Base-by-base conservation (phyloP, 768 basidiomycete species). In the Panaeolus cyanescens region DNA sequence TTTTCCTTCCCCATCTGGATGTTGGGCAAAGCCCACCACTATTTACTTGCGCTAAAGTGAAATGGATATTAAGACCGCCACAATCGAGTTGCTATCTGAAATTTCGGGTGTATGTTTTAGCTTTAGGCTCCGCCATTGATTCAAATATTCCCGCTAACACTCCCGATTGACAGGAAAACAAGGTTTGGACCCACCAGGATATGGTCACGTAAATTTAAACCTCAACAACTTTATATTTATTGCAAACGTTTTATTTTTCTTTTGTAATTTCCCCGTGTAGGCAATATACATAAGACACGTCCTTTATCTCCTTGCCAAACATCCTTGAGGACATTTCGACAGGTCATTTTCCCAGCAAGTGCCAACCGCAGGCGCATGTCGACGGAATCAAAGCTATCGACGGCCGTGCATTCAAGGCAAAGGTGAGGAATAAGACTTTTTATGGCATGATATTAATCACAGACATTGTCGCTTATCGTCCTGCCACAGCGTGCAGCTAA, bases 1-100 rank as follows among this genome's bases (percentile, higher is more conserved):
- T 95, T 96, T 72, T 87, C 93, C 25, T 97, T 96, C 75, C 90
- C 92, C 0, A 93, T 96, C 53, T 96, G 95, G 95, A 94, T 94
- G 86, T 82, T 97, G 22, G 95, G 95, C n/a, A 88, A 85, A 68
- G 94, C 93, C 5, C 83, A 93, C 64, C 76, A 76, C 58, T 96
- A 96, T 70, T 74, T 97, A 42, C 72, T 78, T 50, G 80, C 84
- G 3, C 71, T 88, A 32, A 73, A 75, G 22, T 13, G 17, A 28
- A 13, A 50, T 10, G 45, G 45, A 20, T 25, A 50, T 25, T 50
- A n/a, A 50, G 30, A 9, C 25, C 15, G 19, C 12, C 45, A 28
- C 6, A 4, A 8, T 42, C 22, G 22, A 3, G 4, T 13, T 50
- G 25, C 4, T 50, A 25, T 50, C 15, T 34, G 6, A 34, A 22